Percentiles rank a stretch among this genome's conserved stretches.
These are phyloP conservation scores for Mortierella sp. DNA, from an alignment of 371 early-diverging fungal species.

Conservation along the genomic window DNA sequence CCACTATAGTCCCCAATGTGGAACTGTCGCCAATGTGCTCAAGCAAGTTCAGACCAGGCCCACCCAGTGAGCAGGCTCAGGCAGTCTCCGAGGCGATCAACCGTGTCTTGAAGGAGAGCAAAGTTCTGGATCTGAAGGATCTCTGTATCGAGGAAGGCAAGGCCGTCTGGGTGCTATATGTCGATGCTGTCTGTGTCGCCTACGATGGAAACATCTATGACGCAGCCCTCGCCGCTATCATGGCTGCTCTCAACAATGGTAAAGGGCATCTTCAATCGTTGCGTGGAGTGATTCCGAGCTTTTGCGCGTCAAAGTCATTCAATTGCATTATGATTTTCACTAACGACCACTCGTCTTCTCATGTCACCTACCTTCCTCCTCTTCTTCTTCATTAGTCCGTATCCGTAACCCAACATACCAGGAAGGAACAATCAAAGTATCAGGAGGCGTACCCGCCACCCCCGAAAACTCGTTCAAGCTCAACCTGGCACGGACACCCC, in stretches of 20 bases:
- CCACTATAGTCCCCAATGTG: slow-evolving; percentile 84
- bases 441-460: slow-evolving; percentile 43
- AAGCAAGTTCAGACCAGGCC: slow-evolving; percentile 86
- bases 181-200: slow-evolving; percentile 91
- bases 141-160: slow-evolving; percentile 88
- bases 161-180: slow-evolving; percentile 92
- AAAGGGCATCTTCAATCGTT: slow-evolving; percentile 12
- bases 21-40: slow-evolving; percentile 93
- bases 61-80: slow-evolving; percentile 90
- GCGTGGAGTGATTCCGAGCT: no score
- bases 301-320: background rate
- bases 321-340: background rate
- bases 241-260: slow-evolving; percentile 81
- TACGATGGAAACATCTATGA: slow-evolving; percentile 94
- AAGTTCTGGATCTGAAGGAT: slow-evolving; percentile 75
- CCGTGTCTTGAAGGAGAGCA: slow-evolving; percentile 75
- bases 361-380: background rate
- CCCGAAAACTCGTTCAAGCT: slow-evolving; percentile 61
- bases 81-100: slow-evolving; percentile 84
- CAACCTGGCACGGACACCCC: slow-evolving; percentile 65
- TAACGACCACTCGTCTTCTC: background rate
- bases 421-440: slow-evolving; percentile 74
- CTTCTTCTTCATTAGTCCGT: slow-evolving; percentile 60
- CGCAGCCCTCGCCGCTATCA: slow-evolving; percentile 85
- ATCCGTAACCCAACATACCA: slow-evolving; percentile 75